Percentiles rank a stretch among this genome's conserved stretches.
phyloP scores from a whole-genome alignment of 140 eudicot genomes.

The Anethum foeniculum region DNA sequence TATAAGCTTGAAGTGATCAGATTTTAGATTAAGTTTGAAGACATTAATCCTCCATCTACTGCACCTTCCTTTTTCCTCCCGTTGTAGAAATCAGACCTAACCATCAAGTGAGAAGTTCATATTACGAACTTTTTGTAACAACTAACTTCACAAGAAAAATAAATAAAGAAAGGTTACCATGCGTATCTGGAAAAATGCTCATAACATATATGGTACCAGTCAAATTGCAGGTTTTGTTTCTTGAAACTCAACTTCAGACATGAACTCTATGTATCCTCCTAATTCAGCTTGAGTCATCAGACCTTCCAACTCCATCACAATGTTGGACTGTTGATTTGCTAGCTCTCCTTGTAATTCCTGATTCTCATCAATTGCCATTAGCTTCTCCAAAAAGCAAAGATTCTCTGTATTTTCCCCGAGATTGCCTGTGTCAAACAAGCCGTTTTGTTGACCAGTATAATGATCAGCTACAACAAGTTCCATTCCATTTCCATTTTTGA shows the following conservation, averaged over 20 bases:
- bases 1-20: not conserved
- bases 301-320: slow-evolving; percentile 10
- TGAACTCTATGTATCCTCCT: slow-evolving; percentile 8
- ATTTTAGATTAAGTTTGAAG: not conserved
- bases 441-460: not conserved
- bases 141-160: not conserved
- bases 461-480: slow-evolving; percentile 7
- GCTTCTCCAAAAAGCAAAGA: not conserved
- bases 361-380: slow-evolving; percentile 10
- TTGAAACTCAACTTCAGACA: not conserved
- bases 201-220: not conserved
- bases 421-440: not conserved
- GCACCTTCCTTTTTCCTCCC: not conserved
- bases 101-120: not conserved
- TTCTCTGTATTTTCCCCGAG: not conserved
- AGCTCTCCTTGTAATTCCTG: slow-evolving; percentile 4
- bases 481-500: not conserved
- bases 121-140: not conserved
- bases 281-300: not conserved
- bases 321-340: slow-evolving; percentile 7
- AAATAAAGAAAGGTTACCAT: not conserved
- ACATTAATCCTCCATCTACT: not conserved
- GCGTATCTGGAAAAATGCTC: not conserved
- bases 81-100: not conserved
- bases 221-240: slow-evolving; percentile 9